Percentiles rank a stretch among this genome's conserved stretches.
Evolutionary conservation across 2,329 filamentous ascomycete genomes (phyloP).

Genomic region (Aspergillus tamarii): DNA sequence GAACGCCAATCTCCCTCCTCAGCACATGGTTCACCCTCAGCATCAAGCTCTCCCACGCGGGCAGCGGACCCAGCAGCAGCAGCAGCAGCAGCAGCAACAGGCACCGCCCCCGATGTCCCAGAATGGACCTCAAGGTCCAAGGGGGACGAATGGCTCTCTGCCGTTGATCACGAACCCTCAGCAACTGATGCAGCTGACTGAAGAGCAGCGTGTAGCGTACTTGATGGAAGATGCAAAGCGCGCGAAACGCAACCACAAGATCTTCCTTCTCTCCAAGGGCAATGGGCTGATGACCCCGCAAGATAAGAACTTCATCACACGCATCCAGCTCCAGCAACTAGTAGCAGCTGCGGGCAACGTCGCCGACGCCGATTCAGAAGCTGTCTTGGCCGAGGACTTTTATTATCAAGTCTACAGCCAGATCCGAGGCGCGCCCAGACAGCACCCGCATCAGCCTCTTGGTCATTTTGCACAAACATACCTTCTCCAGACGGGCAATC

Average conservation of each 20-base stretch:
- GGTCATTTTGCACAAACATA: slow-evolving; percentile 98
- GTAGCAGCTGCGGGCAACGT: slow-evolving; percentile 89
- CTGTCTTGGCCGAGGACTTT: slow-evolving; percentile 87
- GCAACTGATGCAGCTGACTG: slow-evolving; percentile 75
- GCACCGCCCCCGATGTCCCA: slow-evolving; percentile 37
- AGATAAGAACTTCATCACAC: slow-evolving; percentile 98
- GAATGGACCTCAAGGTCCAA: slow-evolving; percentile 38
- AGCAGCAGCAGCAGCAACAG: slow-evolving; percentile 36
- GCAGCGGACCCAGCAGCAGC: slow-evolving; percentile 40
- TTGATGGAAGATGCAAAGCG: slow-evolving; percentile 90
- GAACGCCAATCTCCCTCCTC: slow-evolving; percentile 70
- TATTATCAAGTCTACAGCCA: slow-evolving; percentile 98
- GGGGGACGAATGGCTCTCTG: slow-evolving; percentile 41
- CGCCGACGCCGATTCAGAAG: slow-evolving; percentile 76
- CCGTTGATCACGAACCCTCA: slow-evolving; percentile 69
- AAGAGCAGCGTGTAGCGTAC: slow-evolving; percentile 81
- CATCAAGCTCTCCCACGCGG: slow-evolving; percentile 41
- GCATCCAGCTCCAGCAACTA: slow-evolving; percentile 95
- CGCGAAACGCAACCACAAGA: slow-evolving; percentile 97
- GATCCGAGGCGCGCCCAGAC: slow-evolving; percentile 84
- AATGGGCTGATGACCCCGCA: slow-evolving; percentile 99
- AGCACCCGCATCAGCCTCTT: slow-evolving; percentile 88
- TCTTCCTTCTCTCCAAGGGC: slow-evolving; percentile 87
- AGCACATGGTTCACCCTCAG: slow-evolving; percentile 44
- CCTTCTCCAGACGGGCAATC: slow-evolving; percentile 88